Evolutionary conservation across 2,329 filamentous ascomycete species (phyloP).

Genomic region (Sporothrix sp.): DNA sequence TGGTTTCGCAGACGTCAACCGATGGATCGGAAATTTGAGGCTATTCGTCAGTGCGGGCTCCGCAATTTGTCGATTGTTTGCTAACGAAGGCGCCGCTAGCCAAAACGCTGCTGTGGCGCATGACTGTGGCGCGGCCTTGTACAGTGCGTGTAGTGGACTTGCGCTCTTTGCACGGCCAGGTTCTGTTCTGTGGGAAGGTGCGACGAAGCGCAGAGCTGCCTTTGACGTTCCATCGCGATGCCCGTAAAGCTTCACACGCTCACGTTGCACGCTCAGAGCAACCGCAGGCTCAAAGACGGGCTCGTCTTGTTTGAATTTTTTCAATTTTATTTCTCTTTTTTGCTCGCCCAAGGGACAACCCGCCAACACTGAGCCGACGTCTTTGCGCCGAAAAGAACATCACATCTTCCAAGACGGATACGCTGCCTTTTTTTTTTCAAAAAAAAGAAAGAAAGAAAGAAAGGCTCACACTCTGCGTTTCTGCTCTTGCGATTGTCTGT

Average conservation of each 20-base stretch:
- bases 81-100: not conserved
- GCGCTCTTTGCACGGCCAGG: not conserved
- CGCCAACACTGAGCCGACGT: no score
- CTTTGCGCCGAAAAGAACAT: no score
- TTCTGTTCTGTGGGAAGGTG: constrained; percentile 5
- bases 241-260: not conserved
- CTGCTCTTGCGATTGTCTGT: not conserved
- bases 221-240: not conserved
- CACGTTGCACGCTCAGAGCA: not conserved
- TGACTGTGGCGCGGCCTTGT: not conserved
- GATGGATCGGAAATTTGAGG: constrained; percentile 11
- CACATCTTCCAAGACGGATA: no score
- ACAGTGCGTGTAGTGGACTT: not conserved
- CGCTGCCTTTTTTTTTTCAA: no score
- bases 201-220: not conserved
- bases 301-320: not conserved
- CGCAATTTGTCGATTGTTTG: constrained; percentile 1
- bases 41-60: constrained; percentile 8
- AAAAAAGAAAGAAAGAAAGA: no score
- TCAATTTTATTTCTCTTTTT: no score
- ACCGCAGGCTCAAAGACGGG: not conserved
- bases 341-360: no score
- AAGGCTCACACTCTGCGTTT: not conserved
- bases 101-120: constrained; percentile 1
- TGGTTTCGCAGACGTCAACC: not conserved